phyloP scores from a whole-genome alignment of 306 rosid genomes.

The Morella rubra region DNA sequence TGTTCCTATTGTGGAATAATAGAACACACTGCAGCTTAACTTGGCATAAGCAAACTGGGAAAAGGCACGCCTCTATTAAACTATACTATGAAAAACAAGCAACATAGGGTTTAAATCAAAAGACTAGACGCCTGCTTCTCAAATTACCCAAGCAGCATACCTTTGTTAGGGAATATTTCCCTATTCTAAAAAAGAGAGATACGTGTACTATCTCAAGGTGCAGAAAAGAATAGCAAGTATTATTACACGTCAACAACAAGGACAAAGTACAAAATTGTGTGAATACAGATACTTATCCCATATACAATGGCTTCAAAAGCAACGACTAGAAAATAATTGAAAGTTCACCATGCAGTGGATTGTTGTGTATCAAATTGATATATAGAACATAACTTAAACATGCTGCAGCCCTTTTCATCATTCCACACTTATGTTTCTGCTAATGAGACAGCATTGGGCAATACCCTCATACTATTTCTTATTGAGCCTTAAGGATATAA shows the following conservation, averaged over 20 bases:
- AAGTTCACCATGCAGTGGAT: not conserved
- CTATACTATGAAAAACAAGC: not conserved
- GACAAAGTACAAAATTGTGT: not conserved
- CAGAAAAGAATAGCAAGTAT: not conserved
- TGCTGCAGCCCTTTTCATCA: not conserved
- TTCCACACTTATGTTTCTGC: not conserved
- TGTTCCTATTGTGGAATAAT: not conserved
- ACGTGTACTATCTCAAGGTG: slow-evolving; percentile 1
- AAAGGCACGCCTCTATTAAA: no score
- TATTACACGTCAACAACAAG: not conserved
- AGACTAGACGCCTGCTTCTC: not conserved
- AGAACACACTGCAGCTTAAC: not conserved
- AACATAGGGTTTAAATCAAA: not conserved
- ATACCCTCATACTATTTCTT: no score
- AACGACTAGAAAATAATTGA: not conserved
- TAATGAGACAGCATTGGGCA: not conserved
- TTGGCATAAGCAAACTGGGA: not conserved
- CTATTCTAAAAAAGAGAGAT: slow-evolving; percentile 1
- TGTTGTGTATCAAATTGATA: not conserved
- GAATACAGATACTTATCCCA: not conserved
- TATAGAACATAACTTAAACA: not conserved
- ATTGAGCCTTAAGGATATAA: no score
- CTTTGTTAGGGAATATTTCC: not conserved
- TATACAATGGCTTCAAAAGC: not conserved
- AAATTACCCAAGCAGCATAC: slow-evolving; percentile 8